Evolutionary conservation across 352 stramenopile species (phyloP).

Genomic region (Phytophthora vignae): DNA sequence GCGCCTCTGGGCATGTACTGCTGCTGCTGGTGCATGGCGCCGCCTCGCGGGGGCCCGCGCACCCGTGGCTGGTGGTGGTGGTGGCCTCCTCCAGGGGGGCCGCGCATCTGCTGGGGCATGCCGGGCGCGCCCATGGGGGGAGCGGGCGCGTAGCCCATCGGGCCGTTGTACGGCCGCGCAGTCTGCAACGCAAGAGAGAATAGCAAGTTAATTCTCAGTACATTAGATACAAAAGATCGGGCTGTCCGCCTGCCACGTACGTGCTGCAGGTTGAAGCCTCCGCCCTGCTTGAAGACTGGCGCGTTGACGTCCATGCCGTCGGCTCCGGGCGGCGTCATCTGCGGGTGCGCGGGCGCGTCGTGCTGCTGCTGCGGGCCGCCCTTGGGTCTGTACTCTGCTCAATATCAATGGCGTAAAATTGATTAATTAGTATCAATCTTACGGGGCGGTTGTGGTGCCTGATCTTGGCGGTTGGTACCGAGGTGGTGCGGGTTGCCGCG

Average conservation of each 20-base stretch:
- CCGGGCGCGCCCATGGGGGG: constrained; percentile 38
- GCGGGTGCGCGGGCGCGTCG: constrained; percentile 26
- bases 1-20: constrained; percentile 47
- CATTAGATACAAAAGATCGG: not conserved
- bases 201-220: not conserved
- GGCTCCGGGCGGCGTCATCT: constrained; percentile 2
- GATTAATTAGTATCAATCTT: not conserved
- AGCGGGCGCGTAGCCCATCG: constrained; percentile 46
- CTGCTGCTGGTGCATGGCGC: constrained; percentile 49
- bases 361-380: constrained; percentile 35
- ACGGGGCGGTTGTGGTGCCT: not conserved
- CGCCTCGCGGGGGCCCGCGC: constrained; percentile 47
- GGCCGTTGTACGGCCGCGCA: constrained; percentile 49
- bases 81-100: constrained; percentile 35
- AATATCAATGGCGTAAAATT: not conserved
- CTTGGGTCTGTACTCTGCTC: constrained; percentile 55
- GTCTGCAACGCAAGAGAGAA: constrained; percentile 23
- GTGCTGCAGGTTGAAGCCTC: constrained; percentile 51
- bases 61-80: constrained; percentile 50
- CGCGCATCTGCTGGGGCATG: constrained; percentile 61
- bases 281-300: constrained; percentile 49
- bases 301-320: constrained; percentile 56
- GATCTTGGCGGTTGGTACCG: constrained; percentile 22
- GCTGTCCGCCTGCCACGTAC: constrained; percentile 21
- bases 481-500: constrained; percentile 53